A percentile compares a stretch with the other conserved stretches of the same genome.
phyloP scores from a whole-genome alignment of 2,329 filamentous ascomycete genomes.

The Fusarium neocosmosporiellum region DNA sequence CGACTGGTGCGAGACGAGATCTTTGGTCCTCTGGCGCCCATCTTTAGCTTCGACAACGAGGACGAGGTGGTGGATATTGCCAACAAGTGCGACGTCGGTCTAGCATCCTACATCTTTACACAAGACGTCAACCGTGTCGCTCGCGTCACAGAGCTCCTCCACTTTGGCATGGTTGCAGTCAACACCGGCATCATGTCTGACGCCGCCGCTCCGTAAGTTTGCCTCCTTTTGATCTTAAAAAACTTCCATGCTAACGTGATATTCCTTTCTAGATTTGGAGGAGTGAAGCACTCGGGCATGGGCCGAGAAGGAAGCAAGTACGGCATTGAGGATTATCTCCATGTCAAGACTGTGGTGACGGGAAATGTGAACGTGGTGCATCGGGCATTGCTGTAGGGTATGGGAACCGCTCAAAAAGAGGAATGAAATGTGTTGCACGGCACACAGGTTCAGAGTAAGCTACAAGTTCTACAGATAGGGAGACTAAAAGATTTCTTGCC shows the following conservation, averaged over 20 bases:
- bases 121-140: constrained; percentile 53
- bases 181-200: constrained; percentile 62
- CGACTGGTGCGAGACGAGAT: neutral
- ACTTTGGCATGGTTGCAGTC: constrained; percentile 75
- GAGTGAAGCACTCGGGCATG: constrained; percentile 71
- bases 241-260: neutral
- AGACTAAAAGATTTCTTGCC: neutral
- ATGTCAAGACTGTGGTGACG: constrained; percentile 65
- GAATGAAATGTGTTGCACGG: neutral
- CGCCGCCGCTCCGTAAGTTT: constrained; percentile 39
- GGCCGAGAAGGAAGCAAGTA: constrained; percentile 71
- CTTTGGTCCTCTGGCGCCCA: neutral
- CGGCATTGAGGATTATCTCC: constrained; percentile 68
- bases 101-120: constrained; percentile 81
- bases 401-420: neutral
- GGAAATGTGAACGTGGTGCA: constrained; percentile 39
- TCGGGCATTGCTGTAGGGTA: constrained; percentile 15
- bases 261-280: constrained; percentile 58
- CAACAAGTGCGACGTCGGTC: constrained; percentile 75
- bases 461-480: neutral
- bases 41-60: constrained; percentile 68
- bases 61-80: constrained; percentile 76
- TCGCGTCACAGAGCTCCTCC: constrained; percentile 61
- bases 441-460: neutral
- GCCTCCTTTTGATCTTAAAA: no score